Percentiles rank a stretch among this genome's conserved stretches.
Conservation (phyloP, 2,329 filamentous ascomycete genomes). For the Microdochium paspali region DNA sequence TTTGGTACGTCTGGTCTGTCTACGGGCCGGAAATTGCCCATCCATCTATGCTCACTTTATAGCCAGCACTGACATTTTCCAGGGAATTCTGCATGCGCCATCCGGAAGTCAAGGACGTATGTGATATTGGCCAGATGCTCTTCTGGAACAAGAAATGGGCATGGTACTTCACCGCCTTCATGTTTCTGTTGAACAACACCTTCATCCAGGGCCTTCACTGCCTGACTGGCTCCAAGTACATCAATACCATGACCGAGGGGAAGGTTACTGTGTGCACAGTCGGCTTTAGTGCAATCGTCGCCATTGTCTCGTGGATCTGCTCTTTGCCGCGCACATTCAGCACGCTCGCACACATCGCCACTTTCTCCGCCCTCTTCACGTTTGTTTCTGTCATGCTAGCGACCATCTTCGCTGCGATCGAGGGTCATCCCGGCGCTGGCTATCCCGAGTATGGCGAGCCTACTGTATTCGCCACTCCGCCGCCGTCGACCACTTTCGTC, state of each 20-base stretch:
- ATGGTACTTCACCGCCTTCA: constrained; percentile 62
- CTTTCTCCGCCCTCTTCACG: constrained; percentile 74
- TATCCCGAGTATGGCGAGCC: constrained; percentile 49
- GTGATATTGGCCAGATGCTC: constrained; percentile 90
- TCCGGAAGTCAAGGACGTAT: constrained; percentile 85
- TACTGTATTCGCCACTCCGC: constrained; percentile 58
- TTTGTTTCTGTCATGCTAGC: constrained; percentile 83
- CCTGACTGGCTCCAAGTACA: constrained; percentile 73
- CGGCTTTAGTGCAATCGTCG: constrained; percentile 65
- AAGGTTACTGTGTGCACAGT: constrained; percentile 64
- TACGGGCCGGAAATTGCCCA: too few species aligned
- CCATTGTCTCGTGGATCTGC: constrained; percentile 65
- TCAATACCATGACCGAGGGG: constrained; percentile 77
- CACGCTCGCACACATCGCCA: constrained; percentile 70
- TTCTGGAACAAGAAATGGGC: constrained; percentile 77
- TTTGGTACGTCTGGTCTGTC: constrained; percentile 6
- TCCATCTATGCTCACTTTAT: too few species aligned
- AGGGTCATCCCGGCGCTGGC: constrained; percentile 64
- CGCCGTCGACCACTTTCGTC: constrained; percentile 68
- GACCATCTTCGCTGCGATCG: constrained; percentile 70
- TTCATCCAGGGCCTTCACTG: constrained; percentile 84
- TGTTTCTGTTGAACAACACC: constrained; percentile 92
- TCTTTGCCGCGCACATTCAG: constrained; percentile 82
- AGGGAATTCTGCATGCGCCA: constrained; percentile 81
- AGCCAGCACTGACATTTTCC: constrained; percentile 34